Percentiles rank a stretch among this genome's conserved stretches.
These are phyloP conservation scores for Rhynchospora pubera DNA, from an alignment of 176 grass and related monocot species.

Conservation along the genomic window DNA sequence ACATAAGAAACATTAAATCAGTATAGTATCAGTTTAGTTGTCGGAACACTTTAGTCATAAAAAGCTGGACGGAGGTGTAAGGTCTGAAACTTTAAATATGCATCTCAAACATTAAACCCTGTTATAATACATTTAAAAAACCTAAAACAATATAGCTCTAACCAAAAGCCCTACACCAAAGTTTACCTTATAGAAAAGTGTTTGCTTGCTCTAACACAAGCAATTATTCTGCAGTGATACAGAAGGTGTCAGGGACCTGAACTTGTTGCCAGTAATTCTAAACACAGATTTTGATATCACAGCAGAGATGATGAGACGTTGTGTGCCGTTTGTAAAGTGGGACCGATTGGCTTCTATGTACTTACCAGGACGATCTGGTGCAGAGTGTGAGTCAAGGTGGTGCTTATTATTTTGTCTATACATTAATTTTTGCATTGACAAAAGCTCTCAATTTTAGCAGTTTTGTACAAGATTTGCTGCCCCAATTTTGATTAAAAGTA, in stretches of 20 bases:
- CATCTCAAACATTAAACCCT: neutral
- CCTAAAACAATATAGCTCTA: neutral
- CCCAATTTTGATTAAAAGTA: neutral
- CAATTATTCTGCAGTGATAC: constrained; percentile 44
- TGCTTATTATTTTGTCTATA: neutral
- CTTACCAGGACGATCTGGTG: constrained; percentile 51
- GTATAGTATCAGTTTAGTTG: neutral
- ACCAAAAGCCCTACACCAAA: neutral
- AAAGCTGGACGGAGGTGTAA: neutral
- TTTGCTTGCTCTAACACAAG: neutral
- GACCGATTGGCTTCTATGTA: constrained; percentile 78
- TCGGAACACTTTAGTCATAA: neutral
- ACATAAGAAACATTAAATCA: constrained; percentile 7
- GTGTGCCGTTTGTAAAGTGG: constrained; percentile 81
- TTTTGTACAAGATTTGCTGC: neutral
- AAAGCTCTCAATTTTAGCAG: neutral
- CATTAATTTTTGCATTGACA: neutral
- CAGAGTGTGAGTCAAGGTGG: constrained; percentile 88
- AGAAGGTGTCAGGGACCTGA: constrained; percentile 42
- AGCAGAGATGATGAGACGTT: constrained; percentile 61
- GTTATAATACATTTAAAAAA: neutral
- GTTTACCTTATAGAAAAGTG: neutral
- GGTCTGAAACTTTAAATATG: neutral
- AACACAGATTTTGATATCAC: constrained; percentile 44
- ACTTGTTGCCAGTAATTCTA: constrained; percentile 44